A percentile compares a stretch with the other conserved stretches of the same genome.
These are phyloP conservation scores for Comarum palustre DNA, from an alignment of 306 rosid species.

Conservation along the genomic window DNA sequence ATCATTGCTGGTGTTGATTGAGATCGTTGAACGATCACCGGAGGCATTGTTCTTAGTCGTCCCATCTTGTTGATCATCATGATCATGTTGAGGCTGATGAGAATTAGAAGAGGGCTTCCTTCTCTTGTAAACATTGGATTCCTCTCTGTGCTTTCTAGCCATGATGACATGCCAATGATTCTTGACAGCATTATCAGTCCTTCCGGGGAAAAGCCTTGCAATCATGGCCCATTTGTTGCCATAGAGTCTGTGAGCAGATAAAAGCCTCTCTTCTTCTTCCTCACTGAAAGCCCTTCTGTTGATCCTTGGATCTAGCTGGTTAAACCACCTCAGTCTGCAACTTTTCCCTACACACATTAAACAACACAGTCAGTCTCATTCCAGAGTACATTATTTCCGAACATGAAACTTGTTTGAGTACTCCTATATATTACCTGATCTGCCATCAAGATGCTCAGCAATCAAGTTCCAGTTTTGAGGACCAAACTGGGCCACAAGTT, in stretches of 20 bases:
- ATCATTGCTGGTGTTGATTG: slow-evolving; percentile 50
- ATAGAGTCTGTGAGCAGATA: slow-evolving; percentile 57
- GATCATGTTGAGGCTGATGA: not conserved
- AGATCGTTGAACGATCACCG: slow-evolving; percentile 41
- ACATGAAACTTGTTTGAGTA: not conserved
- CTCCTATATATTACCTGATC: slow-evolving; percentile 59
- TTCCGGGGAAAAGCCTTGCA: slow-evolving; percentile 78
- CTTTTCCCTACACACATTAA: slow-evolving; percentile 59
- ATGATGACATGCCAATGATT: slow-evolving; percentile 92
- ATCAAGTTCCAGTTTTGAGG: slow-evolving; percentile 97
- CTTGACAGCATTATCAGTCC: slow-evolving; percentile 93
- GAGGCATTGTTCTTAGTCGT: slow-evolving; percentile 37
- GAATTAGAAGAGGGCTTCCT: slow-evolving; percentile 39
- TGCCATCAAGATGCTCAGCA: slow-evolving; percentile 66
- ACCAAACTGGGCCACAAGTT: slow-evolving; percentile 74
- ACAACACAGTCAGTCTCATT: not conserved
- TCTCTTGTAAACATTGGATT: slow-evolving; percentile 48
- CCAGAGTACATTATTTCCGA: not conserved
- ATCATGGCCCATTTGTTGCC: slow-evolving; percentile 96
- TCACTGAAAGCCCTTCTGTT: slow-evolving; percentile 63
- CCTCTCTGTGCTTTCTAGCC: slow-evolving; percentile 75
- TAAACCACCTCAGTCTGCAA: slow-evolving; percentile 94
- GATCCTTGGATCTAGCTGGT: slow-evolving; percentile 81
- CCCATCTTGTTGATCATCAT: slow-evolving; percentile 15
- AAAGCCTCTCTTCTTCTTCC: slow-evolving; percentile 73